These are phyloP conservation scores for Urtica urens DNA, from an alignment of 306 rosid genomes.

Conservation along the genomic window DNA sequence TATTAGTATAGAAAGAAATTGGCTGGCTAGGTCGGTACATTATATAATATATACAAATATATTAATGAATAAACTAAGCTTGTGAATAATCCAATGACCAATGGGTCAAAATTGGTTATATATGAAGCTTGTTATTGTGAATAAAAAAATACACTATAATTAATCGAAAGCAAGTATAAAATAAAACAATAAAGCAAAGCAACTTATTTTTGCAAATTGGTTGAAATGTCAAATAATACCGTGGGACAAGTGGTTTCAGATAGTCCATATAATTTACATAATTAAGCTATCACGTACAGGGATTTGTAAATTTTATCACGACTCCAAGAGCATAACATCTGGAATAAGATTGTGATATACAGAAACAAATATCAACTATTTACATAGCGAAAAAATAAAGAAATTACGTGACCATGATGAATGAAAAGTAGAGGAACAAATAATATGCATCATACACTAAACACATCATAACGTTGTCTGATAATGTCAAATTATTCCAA, in stretches of 20 bases:
- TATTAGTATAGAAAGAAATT: too few species aligned
- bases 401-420: too few species aligned
- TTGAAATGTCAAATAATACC: constrained; percentile 21
- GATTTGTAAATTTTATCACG: neutral
- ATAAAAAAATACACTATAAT: neutral
- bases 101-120: too few species aligned
- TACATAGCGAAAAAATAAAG: neutral
- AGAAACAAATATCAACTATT: neutral
- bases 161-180: neutral
- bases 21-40: neutral
- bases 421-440: neutral
- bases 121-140: neutral
- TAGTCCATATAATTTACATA: neutral
- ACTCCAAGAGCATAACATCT: constrained; percentile 2
- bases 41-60: too few species aligned
- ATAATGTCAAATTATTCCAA: too few species aligned
- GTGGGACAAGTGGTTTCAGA: constrained; percentile 5
- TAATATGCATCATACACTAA: neutral
- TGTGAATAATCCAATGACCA: neutral
- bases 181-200: neutral
- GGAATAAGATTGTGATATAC: too few species aligned
- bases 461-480: too few species aligned
- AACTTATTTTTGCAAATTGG: constrained; percentile 7
- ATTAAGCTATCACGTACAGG: neutral
- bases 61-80: neutral